A percentile compares a stretch with the other conserved stretches of the same genome.
Evolutionary conservation across 2,329 filamentous ascomycete genomes (phyloP).

Genomic region (Ophiostoma perfectum): DNA sequence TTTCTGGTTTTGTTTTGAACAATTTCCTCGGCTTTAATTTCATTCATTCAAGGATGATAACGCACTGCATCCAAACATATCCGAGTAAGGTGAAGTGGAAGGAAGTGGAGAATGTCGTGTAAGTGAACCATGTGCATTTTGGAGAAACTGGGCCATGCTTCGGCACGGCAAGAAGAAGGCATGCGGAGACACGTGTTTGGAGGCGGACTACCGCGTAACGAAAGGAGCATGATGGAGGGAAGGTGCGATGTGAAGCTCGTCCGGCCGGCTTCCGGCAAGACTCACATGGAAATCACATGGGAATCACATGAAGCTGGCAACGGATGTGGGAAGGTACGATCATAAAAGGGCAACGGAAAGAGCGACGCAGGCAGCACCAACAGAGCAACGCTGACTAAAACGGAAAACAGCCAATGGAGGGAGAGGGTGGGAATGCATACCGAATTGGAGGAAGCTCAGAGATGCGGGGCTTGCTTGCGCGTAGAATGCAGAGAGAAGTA

Average conservation of each 20-base stretch:
- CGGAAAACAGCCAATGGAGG: too few species aligned
- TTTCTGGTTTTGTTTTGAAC: not conserved
- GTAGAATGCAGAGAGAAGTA: too few species aligned
- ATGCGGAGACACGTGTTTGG: not conserved
- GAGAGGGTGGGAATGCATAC: too few species aligned
- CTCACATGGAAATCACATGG: not conserved
- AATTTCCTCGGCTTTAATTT: not conserved
- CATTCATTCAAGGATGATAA: not conserved
- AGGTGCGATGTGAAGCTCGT: not conserved
- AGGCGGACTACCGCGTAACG: not conserved
- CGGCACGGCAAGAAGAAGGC: too few species aligned
- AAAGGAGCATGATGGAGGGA: not conserved
- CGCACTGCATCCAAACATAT: too few species aligned
- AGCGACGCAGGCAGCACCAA: not conserved
- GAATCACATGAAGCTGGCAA: not conserved
- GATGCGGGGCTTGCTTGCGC: too few species aligned
- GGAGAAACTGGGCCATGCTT: conserved; percentile 5
- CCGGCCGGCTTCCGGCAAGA: not conserved
- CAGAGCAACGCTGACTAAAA: too few species aligned
- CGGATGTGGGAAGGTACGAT: not conserved
- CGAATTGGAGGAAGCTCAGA: too few species aligned
- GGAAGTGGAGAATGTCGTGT: conserved; percentile 10
- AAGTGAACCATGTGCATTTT: conserved; percentile 9
- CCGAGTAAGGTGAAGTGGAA: not conserved
- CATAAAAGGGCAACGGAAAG: not conserved